phyloP scores from a whole-genome alignment of 2,329 filamentous ascomycete genomes.

The Monilinia fructigena region DNA sequence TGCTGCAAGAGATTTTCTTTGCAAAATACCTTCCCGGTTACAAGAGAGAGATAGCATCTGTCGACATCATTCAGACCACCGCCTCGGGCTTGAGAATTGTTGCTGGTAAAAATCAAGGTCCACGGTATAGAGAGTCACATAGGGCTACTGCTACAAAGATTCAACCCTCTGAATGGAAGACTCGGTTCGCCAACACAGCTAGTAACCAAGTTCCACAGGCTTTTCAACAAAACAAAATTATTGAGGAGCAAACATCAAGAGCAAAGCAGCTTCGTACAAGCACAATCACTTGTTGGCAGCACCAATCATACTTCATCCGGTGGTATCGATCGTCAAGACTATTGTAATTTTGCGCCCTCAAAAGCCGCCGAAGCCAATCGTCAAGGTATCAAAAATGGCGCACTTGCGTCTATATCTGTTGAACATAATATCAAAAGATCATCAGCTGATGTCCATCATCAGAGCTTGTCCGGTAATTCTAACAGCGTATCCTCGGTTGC shows the following conservation, averaged over 20 bases:
- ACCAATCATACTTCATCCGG: background rate
- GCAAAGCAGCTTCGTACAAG: background rate
- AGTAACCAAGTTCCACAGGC: background rate
- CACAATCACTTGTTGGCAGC: background rate
- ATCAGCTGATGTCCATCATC: background rate
- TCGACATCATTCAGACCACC: too few relatives aligned
- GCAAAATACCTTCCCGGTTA: conserved; percentile 1
- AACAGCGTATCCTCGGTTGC: background rate
- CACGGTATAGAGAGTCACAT: background rate
- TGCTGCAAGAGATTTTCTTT: conserved; percentile 2
- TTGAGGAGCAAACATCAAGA: background rate
- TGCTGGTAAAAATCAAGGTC: background rate
- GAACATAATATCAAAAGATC: background rate
- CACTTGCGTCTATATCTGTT: background rate
- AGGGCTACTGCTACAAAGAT: conserved; percentile 10
- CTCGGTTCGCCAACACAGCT: background rate
- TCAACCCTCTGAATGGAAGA: conserved; percentile 9
- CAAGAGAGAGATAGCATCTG: background rate
- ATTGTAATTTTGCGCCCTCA: background rate
- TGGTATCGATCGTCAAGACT: background rate
- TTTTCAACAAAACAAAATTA: background rate
- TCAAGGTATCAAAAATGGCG: background rate
- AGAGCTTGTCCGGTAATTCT: background rate
- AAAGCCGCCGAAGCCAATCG: too few relatives aligned
- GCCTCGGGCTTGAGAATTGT: too few relatives aligned